Conservation (phyloP, 129 eudicot species). For the Cynara cardunculus region DNA sequence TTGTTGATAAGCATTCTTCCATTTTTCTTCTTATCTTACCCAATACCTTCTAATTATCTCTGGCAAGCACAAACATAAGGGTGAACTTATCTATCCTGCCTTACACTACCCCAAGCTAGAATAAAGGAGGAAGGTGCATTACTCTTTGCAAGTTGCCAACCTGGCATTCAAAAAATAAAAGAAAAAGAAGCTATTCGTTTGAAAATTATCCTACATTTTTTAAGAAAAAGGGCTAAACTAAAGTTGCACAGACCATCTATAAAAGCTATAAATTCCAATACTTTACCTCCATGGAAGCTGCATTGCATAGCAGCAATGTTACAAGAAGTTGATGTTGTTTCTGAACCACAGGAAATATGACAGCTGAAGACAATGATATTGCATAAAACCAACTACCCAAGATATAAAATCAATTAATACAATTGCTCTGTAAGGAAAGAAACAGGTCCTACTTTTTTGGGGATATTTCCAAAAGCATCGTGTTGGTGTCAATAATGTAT, state of each 20-base stretch:
- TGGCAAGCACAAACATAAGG: neutral
- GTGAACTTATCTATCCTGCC: neutral
- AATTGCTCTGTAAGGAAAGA: neutral
- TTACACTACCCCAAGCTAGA: neutral
- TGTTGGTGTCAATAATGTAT: neutral
- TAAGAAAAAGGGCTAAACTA: neutral
- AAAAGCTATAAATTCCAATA: neutral
- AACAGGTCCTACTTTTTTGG: neutral
- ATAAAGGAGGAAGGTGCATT: neutral
- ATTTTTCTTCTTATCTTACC: neutral
- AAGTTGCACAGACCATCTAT: neutral
- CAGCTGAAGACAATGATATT: slow-evolving; percentile 48
- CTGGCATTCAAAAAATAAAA: neutral
- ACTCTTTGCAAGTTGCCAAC: neutral
- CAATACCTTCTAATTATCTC: neutral
- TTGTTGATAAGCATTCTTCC: neutral
- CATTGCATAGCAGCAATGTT: slow-evolving; percentile 97
- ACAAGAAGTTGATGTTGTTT: slow-evolving; percentile 98
- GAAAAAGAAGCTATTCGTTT: neutral
- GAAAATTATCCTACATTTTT: neutral
- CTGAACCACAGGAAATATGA: slow-evolving; percentile 90
- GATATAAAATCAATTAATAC: neutral
- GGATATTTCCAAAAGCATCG: neutral
- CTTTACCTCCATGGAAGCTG: slow-evolving; percentile 94
- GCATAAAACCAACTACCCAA: slow-evolving; percentile 14